Conservation (phyloP, 2,329 filamentous ascomycete species). For the Colletotrichum truncatum region DNA sequence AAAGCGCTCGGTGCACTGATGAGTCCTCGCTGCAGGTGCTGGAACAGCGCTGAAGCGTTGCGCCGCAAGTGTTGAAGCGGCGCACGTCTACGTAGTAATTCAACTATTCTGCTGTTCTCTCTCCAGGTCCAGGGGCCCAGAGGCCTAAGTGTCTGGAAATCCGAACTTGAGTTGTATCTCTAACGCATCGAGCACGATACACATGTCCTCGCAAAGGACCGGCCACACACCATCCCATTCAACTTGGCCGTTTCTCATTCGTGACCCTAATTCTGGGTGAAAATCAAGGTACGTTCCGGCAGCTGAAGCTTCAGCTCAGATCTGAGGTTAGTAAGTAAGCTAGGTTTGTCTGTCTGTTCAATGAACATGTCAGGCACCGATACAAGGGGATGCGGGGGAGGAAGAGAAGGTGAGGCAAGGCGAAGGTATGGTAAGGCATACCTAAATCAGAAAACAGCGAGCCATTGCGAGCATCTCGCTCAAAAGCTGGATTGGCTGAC, state of each 20-base stretch:
- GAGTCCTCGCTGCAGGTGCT: not conserved
- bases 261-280: not conserved
- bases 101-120: too few relatives aligned
- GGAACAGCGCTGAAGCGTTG: slow-evolving; percentile 15
- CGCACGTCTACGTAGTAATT: not conserved
- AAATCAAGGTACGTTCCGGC: not conserved
- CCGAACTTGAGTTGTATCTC: slow-evolving; percentile 1
- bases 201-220: not conserved
- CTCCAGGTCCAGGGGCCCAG: not conserved
- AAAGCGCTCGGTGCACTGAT: slow-evolving; percentile 8
- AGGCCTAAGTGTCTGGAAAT: not conserved
- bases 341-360: not conserved
- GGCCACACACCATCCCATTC: not conserved
- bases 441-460: not conserved
- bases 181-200: slow-evolving; percentile 8
- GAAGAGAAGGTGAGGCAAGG: not conserved
- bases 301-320: not conserved
- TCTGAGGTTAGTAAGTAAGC: not conserved
- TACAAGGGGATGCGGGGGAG: not conserved
- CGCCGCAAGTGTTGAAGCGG: not conserved
- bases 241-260: not conserved
- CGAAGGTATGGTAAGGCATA: not conserved
- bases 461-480: not conserved
- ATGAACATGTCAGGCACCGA: not conserved
- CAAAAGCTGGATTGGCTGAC: not conserved